Evolutionary conservation across 768 basidiomycete species (phyloP), one percentile per base, ranked within the genome.

Genomic region (Russula virescens): DNA sequence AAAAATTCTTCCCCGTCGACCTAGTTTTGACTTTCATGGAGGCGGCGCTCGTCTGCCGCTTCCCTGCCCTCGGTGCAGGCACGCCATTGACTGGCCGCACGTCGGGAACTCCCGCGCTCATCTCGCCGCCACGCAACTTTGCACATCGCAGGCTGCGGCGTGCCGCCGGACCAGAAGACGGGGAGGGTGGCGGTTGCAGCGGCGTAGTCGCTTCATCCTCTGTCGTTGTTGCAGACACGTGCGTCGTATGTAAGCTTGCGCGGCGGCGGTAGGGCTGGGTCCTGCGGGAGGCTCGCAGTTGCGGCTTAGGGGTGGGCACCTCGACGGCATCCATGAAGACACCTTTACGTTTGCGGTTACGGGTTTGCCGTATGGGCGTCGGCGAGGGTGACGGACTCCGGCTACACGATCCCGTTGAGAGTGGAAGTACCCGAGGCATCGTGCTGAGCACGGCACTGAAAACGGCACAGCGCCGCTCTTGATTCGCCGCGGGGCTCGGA

Each of bases 301-400:
- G 71, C 19, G 78, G 65, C 10, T 73, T 73, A 14, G 80, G 38
- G 2, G 38, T 19, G 18, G 42, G 80, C 51, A 82, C 75, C 52
- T 79, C 78, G 14, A 84, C 82, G 3, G 79, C 78, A 14, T 85
- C 84, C 74, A 84, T 71, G 62, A 81, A 66, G 6, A 77, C 68
- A 35, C 82, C 72, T 70, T 78, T 81, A 60, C 83, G 80, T 71
- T 84, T 85, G 16, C 58, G 60, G 14, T 38, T 59, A n/a, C 51
- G 45, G 31, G 19, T 38, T 3, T 43, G 9, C 26, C 43, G 65
- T 35, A 35, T 43, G 11, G 60, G 62, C 43, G 64, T 62, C 21
- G 67, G 58, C 21, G 64, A 60, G 14, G 67, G 58, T 18, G 60
- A 56, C 8, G 57, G 23, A 18, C 42, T 59, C 18, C 53, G 61